Percentiles rank a stretch among this genome's conserved stretches.
These are phyloP conservation scores for Aspergillus hortae DNA, from an alignment of 2,329 filamentous ascomycete genomes.

Conservation along the genomic window DNA sequence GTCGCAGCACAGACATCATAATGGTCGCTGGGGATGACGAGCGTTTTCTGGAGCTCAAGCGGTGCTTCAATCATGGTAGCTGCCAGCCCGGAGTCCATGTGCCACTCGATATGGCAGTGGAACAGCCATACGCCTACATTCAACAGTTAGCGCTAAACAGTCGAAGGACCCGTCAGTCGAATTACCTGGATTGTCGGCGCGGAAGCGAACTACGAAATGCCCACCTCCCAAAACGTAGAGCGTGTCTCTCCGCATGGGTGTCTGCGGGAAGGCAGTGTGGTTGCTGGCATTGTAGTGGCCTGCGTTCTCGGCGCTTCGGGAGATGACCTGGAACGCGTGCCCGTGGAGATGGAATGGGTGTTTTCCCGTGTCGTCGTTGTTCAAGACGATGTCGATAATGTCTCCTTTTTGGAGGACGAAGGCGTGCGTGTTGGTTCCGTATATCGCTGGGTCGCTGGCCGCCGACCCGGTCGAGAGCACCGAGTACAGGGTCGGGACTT, in stretches of 20 bases:
- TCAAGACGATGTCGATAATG: constrained; percentile 42
- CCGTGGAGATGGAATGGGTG: constrained; percentile 54
- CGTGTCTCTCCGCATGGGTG: constrained; percentile 67
- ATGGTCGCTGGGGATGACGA: constrained; percentile 62
- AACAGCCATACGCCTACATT: constrained; percentile 59
- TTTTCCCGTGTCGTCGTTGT: constrained; percentile 40
- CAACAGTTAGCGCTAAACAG: too few relatives aligned
- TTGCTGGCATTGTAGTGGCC: constrained; percentile 50
- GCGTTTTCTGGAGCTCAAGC: constrained; percentile 56
- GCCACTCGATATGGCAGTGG: constrained; percentile 81
- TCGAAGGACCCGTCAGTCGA: not conserved
- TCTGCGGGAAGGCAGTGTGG: constrained; percentile 41
- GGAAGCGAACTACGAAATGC: constrained; percentile 59
- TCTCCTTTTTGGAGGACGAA: constrained; percentile 36
- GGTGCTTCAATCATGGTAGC: constrained; percentile 64
- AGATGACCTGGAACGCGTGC: constrained; percentile 65
- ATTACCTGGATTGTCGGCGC: constrained; percentile 42
- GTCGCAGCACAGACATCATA: constrained; percentile 54
- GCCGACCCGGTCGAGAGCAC: constrained; percentile 28
- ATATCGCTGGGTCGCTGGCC: constrained; percentile 57
- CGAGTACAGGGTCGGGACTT: constrained; percentile 28
- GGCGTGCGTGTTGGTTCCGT: constrained; percentile 62
- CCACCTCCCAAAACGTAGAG: constrained; percentile 63
- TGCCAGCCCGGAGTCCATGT: constrained; percentile 64
- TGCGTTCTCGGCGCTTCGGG: constrained; percentile 55